Evolutionary conservation across 2,329 filamentous ascomycete genomes (phyloP).

Genomic region (Colletotrichum endophyticum): DNA sequence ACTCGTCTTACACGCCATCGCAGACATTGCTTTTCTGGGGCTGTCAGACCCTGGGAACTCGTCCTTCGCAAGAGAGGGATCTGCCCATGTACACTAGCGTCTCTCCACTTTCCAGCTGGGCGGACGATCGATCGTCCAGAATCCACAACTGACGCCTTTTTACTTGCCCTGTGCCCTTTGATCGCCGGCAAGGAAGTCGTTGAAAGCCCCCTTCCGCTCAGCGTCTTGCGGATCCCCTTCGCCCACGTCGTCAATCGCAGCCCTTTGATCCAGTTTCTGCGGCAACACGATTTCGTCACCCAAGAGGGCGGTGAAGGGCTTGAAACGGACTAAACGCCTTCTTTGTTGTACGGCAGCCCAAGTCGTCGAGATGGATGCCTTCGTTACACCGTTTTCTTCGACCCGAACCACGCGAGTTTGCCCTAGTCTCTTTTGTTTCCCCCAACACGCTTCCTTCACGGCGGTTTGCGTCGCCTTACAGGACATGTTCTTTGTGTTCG

Average conservation of each 20-base stretch:
- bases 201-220: not conserved
- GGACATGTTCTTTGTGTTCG: not conserved
- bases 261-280: not conserved
- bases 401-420: not conserved
- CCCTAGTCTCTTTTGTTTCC: not conserved
- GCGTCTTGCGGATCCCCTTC: not conserved
- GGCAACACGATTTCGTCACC: not conserved
- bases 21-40: not conserved
- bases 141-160: not conserved
- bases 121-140: not conserved
- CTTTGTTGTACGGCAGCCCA: conserved; percentile 1
- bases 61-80: not conserved
- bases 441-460: not conserved
- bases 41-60: not conserved
- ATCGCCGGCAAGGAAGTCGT: not conserved
- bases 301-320: conserved; percentile 1
- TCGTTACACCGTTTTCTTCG: not conserved
- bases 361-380: not conserved
- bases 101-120: not conserved
- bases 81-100: not conserved
- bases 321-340: conserved; percentile 10
- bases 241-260: not conserved
- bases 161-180: not conserved
- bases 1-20: not conserved
- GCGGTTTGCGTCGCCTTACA: not conserved